Base-by-base conservation (phyloP, 257 asterid genomes). In the Plantago elongata region DNA sequence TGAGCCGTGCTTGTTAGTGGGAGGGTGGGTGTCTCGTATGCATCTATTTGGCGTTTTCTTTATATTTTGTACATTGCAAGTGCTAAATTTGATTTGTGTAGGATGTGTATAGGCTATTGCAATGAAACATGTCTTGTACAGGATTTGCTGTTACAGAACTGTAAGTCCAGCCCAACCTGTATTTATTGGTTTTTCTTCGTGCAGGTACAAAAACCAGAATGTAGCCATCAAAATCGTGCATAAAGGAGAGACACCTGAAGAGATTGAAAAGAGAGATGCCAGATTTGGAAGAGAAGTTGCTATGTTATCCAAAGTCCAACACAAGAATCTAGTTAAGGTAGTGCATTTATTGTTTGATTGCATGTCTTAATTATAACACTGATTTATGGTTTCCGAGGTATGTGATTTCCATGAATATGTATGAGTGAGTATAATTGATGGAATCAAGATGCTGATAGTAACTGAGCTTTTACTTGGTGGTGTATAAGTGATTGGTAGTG, bases 261-360 rank as follows among this genome's bases (percentile, higher is more conserved):
- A 45, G 60, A 60, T 9, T 37, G 56, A 17, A 50, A 38, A 18
- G 7, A 27, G 2, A 48, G 5, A 15, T 11, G 51, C 13, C 51
- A 47, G 51, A 12, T 45, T 47, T 47, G 51, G 51, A 47, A 47
- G 51, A 12, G 51, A 47, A 47, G 51, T 47, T 47, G n/a, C 51
- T 47, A 47, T 47, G 51, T 14, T 47, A 12, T 47, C 47, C 29
- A 80, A 80, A 83, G 97, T 90, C 48, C 93, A 90, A 68, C 97
- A 90, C 81, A 85, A 85, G 76, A 87, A 90, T 82, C 78, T 90
- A 64, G 97, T 90, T 70, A 90, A 90, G 97, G 97, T 90, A 75
- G 79, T 60, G 5, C 46, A 51, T 47, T 46, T 9, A 57, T 60
- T 51, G 16, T 57, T 6, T 44, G 14, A 60, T 44, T 18, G 42